A percentile compares a stretch with the other conserved stretches of the same genome.
These are phyloP conservation scores for Gaeumannomyces sp. DNA, from an alignment of 2,329 filamentous ascomycete genomes.

Conservation along the genomic window DNA sequence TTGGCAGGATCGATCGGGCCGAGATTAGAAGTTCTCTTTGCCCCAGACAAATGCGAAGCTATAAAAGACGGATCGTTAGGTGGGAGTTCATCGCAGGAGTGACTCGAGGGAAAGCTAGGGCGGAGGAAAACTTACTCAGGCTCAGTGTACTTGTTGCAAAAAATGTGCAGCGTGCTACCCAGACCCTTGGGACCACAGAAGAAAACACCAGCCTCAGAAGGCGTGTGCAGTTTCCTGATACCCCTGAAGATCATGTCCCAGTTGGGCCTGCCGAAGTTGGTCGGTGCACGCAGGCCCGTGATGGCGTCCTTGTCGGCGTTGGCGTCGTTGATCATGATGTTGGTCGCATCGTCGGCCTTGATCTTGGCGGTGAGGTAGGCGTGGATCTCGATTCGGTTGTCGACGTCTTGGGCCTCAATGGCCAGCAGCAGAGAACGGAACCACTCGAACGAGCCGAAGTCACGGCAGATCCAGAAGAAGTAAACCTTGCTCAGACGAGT, in stretches of 20 bases:
- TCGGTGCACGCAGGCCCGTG: constrained; percentile 73
- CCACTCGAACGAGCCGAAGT: constrained; percentile 86
- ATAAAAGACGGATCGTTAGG: constrained; percentile 20
- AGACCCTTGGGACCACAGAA: constrained; percentile 81
- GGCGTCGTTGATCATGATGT: constrained; percentile 89
- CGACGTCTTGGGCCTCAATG: constrained; percentile 79
- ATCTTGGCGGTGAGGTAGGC: constrained; percentile 84
- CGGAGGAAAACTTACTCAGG: constrained; percentile 55
- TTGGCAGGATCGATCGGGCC: neutral
- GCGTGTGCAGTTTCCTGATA: constrained; percentile 70
- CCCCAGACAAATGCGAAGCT: constrained; percentile 63
- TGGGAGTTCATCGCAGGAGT: constrained; percentile 10
- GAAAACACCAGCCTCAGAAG: constrained; percentile 71
- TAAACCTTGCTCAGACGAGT: constrained; percentile 79
- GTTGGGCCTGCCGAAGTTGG: constrained; percentile 80
- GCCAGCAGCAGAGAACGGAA: constrained; percentile 77
- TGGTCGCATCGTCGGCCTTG: constrained; percentile 77
- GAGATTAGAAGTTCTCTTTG: constrained; percentile 59
- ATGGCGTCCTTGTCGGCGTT: constrained; percentile 80
- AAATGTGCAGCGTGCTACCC: constrained; percentile 70
- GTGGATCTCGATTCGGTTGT: constrained; percentile 82
- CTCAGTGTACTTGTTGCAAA: constrained; percentile 84
- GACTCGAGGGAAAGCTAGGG: neutral
- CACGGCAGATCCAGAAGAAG: constrained; percentile 88
- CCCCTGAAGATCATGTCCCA: constrained; percentile 88